Conservation (phyloP, 306 rosid species). For the Castanospermum australe region DNA sequence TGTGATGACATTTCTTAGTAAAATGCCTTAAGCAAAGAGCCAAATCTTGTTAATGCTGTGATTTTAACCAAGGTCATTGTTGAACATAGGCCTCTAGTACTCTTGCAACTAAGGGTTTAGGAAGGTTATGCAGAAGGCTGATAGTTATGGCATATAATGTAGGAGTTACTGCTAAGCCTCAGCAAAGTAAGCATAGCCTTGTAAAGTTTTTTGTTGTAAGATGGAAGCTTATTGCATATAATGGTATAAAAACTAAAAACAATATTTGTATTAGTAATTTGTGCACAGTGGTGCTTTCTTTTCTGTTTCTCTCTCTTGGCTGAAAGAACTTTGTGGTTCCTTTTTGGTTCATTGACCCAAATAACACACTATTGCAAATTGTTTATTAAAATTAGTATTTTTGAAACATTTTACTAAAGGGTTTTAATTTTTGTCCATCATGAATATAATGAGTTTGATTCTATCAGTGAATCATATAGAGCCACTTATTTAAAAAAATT, state of each 20-base stretch:
- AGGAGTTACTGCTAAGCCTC: neutral
- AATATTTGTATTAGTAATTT: neutral
- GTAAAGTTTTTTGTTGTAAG: neutral
- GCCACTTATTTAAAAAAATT: neutral
- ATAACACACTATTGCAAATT: neutral
- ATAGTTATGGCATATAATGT: neutral
- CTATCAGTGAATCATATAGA: neutral
- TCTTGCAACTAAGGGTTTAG: neutral
- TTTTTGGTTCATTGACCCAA: neutral
- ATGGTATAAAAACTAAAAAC: neutral
- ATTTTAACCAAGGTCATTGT: neutral
- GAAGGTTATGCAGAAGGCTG: neutral
- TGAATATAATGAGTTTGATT: neutral
- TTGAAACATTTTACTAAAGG: neutral
- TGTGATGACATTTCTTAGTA: neutral
- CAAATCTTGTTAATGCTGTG: neutral
- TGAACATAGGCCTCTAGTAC: neutral
- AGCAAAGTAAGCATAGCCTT: neutral
- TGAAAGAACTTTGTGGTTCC: neutral
- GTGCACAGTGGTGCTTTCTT: neutral
- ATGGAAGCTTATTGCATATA: neutral
- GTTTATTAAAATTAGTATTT: neutral
- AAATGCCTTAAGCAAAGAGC: neutral
- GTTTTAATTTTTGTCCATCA: neutral
- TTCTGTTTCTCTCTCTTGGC: neutral